A percentile compares a stretch with the other conserved stretches of the same genome.
phyloP scores from a whole-genome alignment of 1,284 basidiomycete species.

The Ceratobasidium sp. region DNA sequence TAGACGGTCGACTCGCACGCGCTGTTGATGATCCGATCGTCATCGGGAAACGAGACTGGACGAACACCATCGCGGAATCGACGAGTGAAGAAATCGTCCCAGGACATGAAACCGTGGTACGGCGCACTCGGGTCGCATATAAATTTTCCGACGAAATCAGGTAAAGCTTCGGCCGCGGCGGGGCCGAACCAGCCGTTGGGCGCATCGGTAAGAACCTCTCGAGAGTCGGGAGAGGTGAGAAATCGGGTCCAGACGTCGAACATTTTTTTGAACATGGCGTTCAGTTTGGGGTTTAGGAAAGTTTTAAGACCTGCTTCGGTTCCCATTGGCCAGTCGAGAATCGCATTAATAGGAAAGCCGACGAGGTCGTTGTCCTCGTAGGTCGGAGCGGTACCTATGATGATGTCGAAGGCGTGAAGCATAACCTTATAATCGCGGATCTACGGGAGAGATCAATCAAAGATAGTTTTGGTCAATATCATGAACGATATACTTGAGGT shows the following conservation, averaged over 20 bases:
- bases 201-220: conserved; percentile 58
- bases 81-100: conserved; percentile 71
- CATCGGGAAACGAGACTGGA: conserved; percentile 58
- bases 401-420: conserved; percentile 62
- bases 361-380: conserved; percentile 60
- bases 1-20: conserved; percentile 65
- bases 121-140: conserved; percentile 60
- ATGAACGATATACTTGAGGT: conserved; percentile 1
- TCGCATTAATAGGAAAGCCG: conserved; percentile 62
- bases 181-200: conserved; percentile 64
- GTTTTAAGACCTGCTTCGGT: conserved; percentile 63
- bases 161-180: conserved; percentile 55
- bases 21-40: conserved; percentile 60
- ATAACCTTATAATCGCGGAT: conserved; percentile 63
- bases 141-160: conserved; percentile 58
- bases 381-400: conserved; percentile 60
- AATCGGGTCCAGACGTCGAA: conserved; percentile 65
- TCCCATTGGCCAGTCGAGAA: conserved; percentile 66
- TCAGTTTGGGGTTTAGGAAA: conserved; percentile 64
- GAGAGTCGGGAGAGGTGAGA: conserved; percentile 62
- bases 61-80: conserved; percentile 60
- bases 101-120: conserved; percentile 64
- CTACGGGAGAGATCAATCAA: conserved; percentile 49
- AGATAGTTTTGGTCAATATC: background rate
- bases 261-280: conserved; percentile 58